Conservation (phyloP, 2,329 filamentous ascomycete species). For the Fusarium nygamai region DNA sequence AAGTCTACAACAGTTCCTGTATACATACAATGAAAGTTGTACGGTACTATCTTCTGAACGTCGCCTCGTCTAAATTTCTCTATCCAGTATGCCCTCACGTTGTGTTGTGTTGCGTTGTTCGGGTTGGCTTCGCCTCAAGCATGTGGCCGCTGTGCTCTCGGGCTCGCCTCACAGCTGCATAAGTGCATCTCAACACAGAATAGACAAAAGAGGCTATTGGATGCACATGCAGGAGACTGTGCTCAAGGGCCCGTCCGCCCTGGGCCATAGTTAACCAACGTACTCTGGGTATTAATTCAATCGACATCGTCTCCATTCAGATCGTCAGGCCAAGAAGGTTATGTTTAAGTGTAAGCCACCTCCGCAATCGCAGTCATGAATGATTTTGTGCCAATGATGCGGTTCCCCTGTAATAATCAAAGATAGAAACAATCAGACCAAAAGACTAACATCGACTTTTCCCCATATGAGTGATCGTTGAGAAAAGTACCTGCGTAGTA, state of each 20-base stretch:
- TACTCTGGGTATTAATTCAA: not conserved
- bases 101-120: not conserved
- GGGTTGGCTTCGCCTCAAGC: not conserved
- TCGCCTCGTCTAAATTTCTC: not conserved
- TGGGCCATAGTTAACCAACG: not conserved
- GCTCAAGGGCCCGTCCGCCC: not conserved
- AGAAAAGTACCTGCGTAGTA: not conserved
- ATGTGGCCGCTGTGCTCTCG: not conserved
- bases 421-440: not conserved
- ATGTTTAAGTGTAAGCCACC: not conserved
- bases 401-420: not conserved
- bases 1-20: not conserved
- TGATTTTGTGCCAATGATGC: not conserved
- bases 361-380: not conserved
- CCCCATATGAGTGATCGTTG: not conserved
- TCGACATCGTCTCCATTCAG: not conserved
- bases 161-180: not conserved
- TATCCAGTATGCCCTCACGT: not conserved
- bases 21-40: not conserved
- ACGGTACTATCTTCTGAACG: not conserved
- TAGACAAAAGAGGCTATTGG: not conserved
- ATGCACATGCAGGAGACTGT: not conserved
- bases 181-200: not conserved
- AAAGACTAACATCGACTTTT: not conserved
- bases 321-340: slow-evolving; percentile 11